phyloP scores from a whole-genome alignment of 192 early-diverging fungal species.

The Phycomyces blakesleeanus region DNA sequence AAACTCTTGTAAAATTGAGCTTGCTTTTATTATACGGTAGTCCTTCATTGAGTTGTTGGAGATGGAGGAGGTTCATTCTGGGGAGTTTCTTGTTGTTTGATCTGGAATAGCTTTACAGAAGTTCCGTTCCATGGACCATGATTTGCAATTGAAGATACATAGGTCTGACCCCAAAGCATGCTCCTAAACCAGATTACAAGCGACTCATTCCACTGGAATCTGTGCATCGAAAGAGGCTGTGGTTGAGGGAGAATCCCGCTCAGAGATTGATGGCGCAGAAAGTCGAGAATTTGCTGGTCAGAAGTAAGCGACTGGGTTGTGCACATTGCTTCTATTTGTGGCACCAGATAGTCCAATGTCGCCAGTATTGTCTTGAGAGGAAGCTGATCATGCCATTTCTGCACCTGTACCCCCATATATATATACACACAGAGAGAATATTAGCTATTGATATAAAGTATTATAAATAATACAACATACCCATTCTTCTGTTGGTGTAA shows the following conservation, averaged over 20 bases:
- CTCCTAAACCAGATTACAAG: constrained; percentile 62
- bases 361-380: constrained; percentile 66
- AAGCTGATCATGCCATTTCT: constrained; percentile 36
- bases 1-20: no score
- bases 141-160: constrained; percentile 51
- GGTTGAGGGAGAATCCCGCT: not conserved
- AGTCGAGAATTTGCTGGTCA: constrained; percentile 57
- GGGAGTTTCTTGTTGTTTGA: constrained; percentile 26
- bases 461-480: constrained; percentile 17
- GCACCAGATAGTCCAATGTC: constrained; percentile 58
- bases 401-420: not conserved
- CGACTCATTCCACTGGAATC: constrained; percentile 53
- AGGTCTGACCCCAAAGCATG: constrained; percentile 66
- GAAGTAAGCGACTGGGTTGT: constrained; percentile 55
- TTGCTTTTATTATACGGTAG: not conserved
- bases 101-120: constrained; percentile 51
- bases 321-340: constrained; percentile 59
- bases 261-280: constrained; percentile 4
- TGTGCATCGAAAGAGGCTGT: constrained; percentile 11
- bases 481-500: constrained; percentile 23
- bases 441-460: constrained; percentile 49
- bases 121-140: constrained; percentile 64
- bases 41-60: not conserved
- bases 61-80: not conserved
- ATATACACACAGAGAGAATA: not conserved